Evolutionary conservation across 352 stramenopile species (phyloP).

Genomic region (Phytophthora vignae): DNA sequence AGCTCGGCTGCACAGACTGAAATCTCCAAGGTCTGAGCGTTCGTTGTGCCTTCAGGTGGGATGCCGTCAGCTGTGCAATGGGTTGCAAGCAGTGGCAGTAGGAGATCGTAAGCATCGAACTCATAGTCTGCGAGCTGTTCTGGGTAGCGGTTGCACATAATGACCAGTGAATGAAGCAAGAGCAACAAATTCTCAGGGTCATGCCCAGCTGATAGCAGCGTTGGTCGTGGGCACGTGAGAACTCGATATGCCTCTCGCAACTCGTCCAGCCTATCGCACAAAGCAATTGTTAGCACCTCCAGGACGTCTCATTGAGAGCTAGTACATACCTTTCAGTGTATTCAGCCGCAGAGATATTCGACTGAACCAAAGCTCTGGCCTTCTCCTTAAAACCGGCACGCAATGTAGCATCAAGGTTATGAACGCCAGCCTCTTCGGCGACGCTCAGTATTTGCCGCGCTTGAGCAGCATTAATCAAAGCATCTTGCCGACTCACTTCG

Average conservation of each 20-base stretch:
- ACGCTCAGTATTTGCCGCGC: constrained; percentile 53
- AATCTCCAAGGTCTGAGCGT: constrained; percentile 61
- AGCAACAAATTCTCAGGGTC: constrained; percentile 79
- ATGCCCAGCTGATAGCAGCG: constrained; percentile 70
- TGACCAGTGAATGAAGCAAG: constrained; percentile 67
- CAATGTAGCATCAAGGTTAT: constrained; percentile 34
- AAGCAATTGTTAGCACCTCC: constrained; percentile 9
- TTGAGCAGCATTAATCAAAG: constrained; percentile 43
- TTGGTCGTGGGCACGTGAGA: constrained; percentile 71
- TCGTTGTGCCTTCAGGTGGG: constrained; percentile 50
- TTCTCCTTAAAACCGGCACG: constrained; percentile 68
- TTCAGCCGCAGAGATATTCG: constrained; percentile 33
- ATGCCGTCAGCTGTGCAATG: constrained; percentile 67
- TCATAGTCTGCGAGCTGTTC: constrained; percentile 57
- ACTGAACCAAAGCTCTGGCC: constrained; percentile 44
- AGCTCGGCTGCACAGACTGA: constrained; percentile 71
- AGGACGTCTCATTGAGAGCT: background rate
- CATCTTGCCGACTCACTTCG: constrained; percentile 55
- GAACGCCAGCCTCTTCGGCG: constrained; percentile 20
- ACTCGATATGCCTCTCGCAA: constrained; percentile 74
- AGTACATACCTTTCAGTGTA: constrained; percentile 54
- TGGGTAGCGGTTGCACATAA: constrained; percentile 74
- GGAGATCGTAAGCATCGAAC: constrained; percentile 75
- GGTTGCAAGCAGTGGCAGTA: constrained; percentile 62
- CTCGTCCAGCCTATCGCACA: constrained; percentile 38